Percentiles rank a stretch among this genome's conserved stretches.
Conservation (phyloP, 2,329 filamentous ascomycete species). For the Saccharata proteae region DNA sequence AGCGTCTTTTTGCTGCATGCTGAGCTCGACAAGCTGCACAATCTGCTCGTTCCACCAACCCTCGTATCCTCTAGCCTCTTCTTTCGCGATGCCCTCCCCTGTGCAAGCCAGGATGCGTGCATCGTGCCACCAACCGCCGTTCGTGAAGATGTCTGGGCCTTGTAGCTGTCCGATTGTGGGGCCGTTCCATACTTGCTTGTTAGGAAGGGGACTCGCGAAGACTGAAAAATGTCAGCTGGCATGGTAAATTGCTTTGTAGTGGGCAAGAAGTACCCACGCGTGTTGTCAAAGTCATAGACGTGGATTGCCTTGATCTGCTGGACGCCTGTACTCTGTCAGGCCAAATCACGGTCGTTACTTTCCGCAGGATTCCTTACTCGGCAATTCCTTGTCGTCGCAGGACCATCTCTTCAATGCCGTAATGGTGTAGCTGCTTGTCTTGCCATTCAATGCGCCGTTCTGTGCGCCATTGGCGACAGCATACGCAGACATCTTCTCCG, state of each 20-base stretch:
- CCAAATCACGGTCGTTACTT: background rate
- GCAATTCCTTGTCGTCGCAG: conserved; percentile 58
- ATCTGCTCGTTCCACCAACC: conserved; percentile 97
- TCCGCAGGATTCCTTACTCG: conserved; percentile 35
- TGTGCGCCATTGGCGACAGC: conserved; percentile 14
- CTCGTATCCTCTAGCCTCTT: conserved; percentile 74
- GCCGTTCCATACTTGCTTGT: conserved; percentile 74
- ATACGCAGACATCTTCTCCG: conserved; percentile 1
- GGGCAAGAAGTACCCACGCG: conserved; percentile 42
- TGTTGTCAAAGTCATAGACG: conserved; percentile 98
- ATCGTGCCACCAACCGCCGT: conserved; percentile 97
- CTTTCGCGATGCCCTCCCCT: conserved; percentile 67
- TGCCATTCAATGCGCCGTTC: conserved; percentile 13
- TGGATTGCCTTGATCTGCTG: conserved; percentile 68
- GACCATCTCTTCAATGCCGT: conserved; percentile 80
- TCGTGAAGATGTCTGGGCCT: conserved; percentile 61
- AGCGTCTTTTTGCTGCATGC: conserved; percentile 72
- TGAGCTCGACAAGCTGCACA: conserved; percentile 64
- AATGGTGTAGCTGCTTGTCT: conserved; percentile 39
- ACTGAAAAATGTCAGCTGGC: conserved; percentile 39
- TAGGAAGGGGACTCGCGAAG: conserved; percentile 83
- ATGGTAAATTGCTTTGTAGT: background rate
- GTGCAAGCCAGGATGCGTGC: conserved; percentile 73
- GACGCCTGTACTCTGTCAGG: conserved; percentile 33
- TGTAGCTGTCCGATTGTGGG: conserved; percentile 66